These are phyloP conservation scores for Ramalina peruviana DNA, from an alignment of 495 filamentous ascomycete species.

Conservation along the genomic window DNA sequence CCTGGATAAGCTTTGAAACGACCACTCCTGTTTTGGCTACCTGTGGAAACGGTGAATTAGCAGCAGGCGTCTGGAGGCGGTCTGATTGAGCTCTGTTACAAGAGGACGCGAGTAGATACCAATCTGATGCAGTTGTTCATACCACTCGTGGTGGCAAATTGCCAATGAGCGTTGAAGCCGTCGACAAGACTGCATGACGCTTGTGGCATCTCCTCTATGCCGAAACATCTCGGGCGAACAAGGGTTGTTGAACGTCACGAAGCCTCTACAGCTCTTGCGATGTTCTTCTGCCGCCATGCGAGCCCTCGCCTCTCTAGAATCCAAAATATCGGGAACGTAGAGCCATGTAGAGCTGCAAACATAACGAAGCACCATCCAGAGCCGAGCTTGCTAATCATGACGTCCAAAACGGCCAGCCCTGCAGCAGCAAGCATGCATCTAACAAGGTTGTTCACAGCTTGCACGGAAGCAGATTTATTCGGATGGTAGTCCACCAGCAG, in stretches of 20 bases:
- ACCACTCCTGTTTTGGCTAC: not conserved
- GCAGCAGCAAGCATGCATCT: conserved; percentile 54
- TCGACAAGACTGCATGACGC: no score
- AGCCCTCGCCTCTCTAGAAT: not conserved
- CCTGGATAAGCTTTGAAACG: not conserved
- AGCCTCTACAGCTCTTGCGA: no score
- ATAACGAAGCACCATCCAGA: conserved; percentile 51
- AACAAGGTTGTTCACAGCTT: conserved; percentile 54
- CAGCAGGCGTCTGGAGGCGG: not conserved
- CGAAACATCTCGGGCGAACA: no score
- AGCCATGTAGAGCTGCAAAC: conserved; percentile 41
- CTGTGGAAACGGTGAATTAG: not conserved
- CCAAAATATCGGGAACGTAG: conserved; percentile 12
- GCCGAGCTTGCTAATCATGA: conserved; percentile 50
- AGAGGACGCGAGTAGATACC: no score
- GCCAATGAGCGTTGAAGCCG: no score
- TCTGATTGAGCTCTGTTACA: no score
- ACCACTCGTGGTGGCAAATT: not conserved
- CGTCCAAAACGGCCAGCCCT: conserved; percentile 46
- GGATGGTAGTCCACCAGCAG: conserved; percentile 53
- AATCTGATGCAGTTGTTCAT: no score
- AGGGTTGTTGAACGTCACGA: no score
- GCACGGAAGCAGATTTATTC: conserved; percentile 43
- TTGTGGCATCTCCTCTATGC: no score
- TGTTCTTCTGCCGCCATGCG: no score